Percentiles rank a stretch among this genome's conserved stretches.
Conservation (phyloP, 352 stramenopile species). For the Nothophytophthora sp. region DNA sequence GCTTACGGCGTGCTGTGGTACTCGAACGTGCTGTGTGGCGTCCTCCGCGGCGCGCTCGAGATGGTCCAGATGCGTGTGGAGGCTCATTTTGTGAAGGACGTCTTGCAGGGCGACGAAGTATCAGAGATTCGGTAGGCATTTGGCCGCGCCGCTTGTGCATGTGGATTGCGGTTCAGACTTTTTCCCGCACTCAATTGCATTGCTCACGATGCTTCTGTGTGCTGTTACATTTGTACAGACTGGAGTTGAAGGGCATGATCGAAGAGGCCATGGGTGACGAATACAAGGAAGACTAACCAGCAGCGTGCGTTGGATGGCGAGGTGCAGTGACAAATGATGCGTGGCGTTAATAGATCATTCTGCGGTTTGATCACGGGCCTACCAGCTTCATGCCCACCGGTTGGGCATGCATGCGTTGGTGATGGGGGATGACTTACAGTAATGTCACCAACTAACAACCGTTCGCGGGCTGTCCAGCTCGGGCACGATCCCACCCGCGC, state of each 20-base stretch:
- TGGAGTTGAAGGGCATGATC: conserved; percentile 90
- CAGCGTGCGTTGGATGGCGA: too few species aligned
- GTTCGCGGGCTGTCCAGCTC: too few species aligned
- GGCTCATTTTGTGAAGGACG: conserved; percentile 83
- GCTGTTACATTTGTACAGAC: conserved; percentile 21
- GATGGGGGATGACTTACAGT: too few species aligned
- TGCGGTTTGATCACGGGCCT: too few species aligned
- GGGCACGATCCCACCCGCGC: too few species aligned
- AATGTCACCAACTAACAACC: too few species aligned
- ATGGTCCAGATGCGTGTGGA: conserved; percentile 93
- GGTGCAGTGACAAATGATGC: too few species aligned
- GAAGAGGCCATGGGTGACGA: conserved; percentile 88
- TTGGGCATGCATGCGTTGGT: too few species aligned
- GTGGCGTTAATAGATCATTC: too few species aligned
- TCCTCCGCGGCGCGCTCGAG: conserved; percentile 95
- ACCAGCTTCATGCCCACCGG: too few species aligned
- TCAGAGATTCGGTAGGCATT: conserved; percentile 84
- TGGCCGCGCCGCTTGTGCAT: too few species aligned
- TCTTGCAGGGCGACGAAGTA: conserved; percentile 85
- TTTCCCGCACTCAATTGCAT: background rate
- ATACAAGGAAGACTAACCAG: conserved; percentile 83
- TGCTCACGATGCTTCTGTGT: background rate
- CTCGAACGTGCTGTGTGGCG: conserved; percentile 96
- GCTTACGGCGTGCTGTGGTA: conserved; percentile 93
- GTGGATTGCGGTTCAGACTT: background rate